phyloP scores from a whole-genome alignment of 345 rosid genomes.

The Lepidium aucheri region DNA sequence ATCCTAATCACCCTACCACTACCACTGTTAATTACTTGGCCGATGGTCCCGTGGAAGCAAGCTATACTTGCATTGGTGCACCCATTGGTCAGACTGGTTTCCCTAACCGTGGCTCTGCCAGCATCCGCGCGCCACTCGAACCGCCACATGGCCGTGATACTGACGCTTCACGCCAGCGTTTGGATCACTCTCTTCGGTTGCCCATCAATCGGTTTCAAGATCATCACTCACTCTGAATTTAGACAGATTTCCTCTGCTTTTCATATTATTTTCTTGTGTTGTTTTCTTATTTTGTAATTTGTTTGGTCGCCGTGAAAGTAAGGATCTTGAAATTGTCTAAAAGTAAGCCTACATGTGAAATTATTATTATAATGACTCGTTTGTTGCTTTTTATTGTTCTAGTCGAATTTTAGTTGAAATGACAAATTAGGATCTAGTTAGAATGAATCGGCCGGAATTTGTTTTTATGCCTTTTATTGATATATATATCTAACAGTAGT shows the following conservation, averaged over 20 bases:
- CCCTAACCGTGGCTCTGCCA: constrained; percentile 22
- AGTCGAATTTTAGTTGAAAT: neutral
- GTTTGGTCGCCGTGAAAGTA: neutral
- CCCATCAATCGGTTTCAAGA: constrained; percentile 63
- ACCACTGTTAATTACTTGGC: constrained; percentile 32
- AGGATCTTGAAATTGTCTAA: constrained; percentile 28
- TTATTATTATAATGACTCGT: constrained; percentile 1
- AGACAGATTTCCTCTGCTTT: constrained; percentile 9
- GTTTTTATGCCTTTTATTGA: neutral
- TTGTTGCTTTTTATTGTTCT: neutral
- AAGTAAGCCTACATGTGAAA: constrained; percentile 16
- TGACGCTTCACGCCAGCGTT: constrained; percentile 37
- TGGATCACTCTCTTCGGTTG: constrained; percentile 37
- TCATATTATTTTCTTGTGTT: constrained; percentile 20
- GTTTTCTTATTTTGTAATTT: neutral
- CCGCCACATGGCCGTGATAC: constrained; percentile 38
- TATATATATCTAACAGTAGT: neutral
- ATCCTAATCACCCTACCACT: constrained; percentile 24
- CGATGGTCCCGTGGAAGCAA: constrained; percentile 21
- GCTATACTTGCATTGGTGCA: constrained; percentile 75
- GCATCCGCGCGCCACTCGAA: constrained; percentile 31
- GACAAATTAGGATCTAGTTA: neutral
- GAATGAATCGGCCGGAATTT: neutral
- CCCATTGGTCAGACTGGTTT: constrained; percentile 44
- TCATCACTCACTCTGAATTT: constrained; percentile 17